A percentile compares a stretch with the other conserved stretches of the same genome.
phyloP scores from a whole-genome alignment of 345 rosid species.

The Citrus cavaleriei region DNA sequence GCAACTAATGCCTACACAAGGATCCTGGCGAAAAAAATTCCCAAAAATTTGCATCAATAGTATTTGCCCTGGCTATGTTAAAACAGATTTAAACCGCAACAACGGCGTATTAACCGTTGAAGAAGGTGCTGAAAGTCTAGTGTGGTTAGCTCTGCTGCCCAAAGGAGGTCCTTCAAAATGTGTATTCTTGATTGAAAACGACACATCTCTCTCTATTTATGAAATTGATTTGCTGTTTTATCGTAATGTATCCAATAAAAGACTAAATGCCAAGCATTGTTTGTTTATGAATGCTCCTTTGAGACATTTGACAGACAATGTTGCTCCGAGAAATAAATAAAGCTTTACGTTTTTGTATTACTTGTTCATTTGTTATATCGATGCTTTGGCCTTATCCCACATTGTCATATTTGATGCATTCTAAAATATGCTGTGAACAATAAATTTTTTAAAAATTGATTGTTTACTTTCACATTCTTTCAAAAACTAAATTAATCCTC shows the following conservation, averaged over 20 bases:
- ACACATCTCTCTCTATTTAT: no score
- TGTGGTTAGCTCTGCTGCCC: slow-evolving; percentile 39
- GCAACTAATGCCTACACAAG: slow-evolving; percentile 7
- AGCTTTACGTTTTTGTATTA: background rate
- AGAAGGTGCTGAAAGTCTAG: slow-evolving; percentile 40
- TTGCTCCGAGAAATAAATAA: no score
- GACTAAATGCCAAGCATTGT: background rate
- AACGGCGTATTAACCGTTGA: slow-evolving; percentile 27
- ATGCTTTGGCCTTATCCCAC: no score
- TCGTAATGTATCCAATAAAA: no score
- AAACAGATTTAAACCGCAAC: slow-evolving; percentile 33
- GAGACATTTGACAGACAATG: background rate
- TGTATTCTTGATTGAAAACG: slow-evolving; percentile 18
- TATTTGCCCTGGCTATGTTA: slow-evolving; percentile 51
- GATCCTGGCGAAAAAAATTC: slow-evolving; percentile 24
- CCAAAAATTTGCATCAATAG: slow-evolving; percentile 30
- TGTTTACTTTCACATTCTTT: no score
- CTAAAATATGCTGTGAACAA: no score
- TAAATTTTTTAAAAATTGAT: no score
- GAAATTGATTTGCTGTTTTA: background rate
- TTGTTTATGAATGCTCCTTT: background rate
- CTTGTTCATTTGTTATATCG: no score
- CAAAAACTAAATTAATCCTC: no score
- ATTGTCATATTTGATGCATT: no score
- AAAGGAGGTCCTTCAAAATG: slow-evolving; percentile 33